Percentiles rank a stretch among this genome's conserved stretches.
Evolutionary conservation across 2,329 filamentous ascomycete genomes (phyloP).

Genomic region (Phyllosticta capitalensis): DNA sequence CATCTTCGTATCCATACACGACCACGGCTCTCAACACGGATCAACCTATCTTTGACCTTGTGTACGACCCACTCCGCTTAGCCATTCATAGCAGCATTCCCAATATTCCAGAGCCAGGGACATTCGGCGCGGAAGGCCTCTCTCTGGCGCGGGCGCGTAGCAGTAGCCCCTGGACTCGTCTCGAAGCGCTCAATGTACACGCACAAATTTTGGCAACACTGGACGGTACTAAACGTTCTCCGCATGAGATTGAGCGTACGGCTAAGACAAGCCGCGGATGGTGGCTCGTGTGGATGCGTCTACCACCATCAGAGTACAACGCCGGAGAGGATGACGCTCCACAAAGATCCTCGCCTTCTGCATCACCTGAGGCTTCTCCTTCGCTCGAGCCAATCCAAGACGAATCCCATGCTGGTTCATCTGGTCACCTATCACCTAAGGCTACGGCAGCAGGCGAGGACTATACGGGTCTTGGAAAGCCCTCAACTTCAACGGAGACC

Average conservation of each 20-base stretch:
- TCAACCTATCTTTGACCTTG: constrained; percentile 49
- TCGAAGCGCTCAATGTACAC: constrained; percentile 54
- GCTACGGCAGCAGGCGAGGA: background rate
- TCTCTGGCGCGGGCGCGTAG: background rate
- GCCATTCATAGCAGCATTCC: constrained; percentile 54
- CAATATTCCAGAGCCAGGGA: constrained; percentile 50
- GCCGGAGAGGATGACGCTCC: background rate
- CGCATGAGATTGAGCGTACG: constrained; percentile 47
- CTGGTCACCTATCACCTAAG: background rate
- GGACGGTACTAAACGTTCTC: constrained; percentile 35
- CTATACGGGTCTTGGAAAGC: background rate
- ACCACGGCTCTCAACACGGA: constrained; percentile 18
- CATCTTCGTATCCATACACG: constrained; percentile 26
- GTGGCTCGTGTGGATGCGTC: constrained; percentile 58
- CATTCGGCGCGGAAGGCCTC: constrained; percentile 30
- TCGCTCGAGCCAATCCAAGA: background rate
- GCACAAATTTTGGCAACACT: constrained; percentile 50
- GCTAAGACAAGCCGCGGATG: constrained; percentile 55
- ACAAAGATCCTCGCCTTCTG: background rate
- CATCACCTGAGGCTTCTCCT: background rate
- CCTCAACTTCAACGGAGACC: background rate
- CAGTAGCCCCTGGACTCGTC: constrained; percentile 36
- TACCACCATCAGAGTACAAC: constrained; percentile 21
- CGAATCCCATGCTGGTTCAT: background rate
- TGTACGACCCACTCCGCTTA: constrained; percentile 49